These are phyloP conservation scores for Ophiostoma piceae DNA, from an alignment of 2,329 filamentous ascomycete genomes.

Conservation along the genomic window DNA sequence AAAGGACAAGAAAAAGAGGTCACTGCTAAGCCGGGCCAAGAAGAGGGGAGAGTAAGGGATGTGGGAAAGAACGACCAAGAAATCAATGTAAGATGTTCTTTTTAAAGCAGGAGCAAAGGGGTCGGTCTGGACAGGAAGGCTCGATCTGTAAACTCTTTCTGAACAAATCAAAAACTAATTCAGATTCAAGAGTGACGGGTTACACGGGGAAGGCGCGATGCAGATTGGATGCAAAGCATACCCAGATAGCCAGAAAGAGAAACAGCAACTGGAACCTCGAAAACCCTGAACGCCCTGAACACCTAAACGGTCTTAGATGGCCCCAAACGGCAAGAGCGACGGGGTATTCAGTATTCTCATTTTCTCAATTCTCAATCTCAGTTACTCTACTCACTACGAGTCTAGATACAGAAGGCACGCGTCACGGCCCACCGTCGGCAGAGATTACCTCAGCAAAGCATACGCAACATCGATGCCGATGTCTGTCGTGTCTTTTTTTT, in stretches of 20 bases:
- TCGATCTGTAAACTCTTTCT: background rate
- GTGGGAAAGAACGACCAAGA: background rate
- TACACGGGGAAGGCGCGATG: background rate
- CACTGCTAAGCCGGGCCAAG: background rate
- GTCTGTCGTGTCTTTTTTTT: background rate
- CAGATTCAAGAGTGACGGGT: background rate
- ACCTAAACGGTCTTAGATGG: no score
- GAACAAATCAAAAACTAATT: background rate
- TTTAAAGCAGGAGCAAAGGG: background rate
- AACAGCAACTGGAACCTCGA: background rate
- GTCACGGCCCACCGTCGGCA: conserved; percentile 3
- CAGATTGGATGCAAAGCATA: background rate
- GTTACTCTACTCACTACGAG: no score
- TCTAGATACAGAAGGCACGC: background rate
- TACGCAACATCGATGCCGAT: background rate
- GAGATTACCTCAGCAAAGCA: conserved; percentile 10
- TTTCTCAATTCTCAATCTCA: no score
- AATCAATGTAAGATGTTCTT: background rate
- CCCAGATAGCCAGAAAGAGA: background rate
- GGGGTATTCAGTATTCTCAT: background rate
- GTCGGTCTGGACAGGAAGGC: background rate
- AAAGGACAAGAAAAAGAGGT: no score
- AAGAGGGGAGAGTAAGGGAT: conserved; percentile 7
- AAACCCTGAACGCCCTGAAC: background rate
- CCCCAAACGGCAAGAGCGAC: background rate